A percentile compares a stretch with the other conserved stretches of the same genome.
Conservation (phyloP, 73 alveolate species). For the Paramecium octaurelia region DNA sequence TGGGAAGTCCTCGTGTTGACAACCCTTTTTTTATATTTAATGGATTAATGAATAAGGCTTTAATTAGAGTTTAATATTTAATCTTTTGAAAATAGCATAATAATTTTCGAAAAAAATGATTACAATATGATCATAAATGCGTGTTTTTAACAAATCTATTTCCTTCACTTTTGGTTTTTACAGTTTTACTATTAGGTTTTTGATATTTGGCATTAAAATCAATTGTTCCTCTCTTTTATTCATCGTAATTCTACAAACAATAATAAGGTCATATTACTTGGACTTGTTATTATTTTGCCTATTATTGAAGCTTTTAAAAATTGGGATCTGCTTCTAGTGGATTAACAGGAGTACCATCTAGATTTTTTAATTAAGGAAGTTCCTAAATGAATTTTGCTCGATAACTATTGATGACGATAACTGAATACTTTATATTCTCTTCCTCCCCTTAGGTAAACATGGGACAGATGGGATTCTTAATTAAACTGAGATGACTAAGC, state of each 20-base stretch:
- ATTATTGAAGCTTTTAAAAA: background rate
- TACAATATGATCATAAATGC: background rate
- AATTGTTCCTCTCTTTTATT: background rate
- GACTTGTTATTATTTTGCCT: background rate
- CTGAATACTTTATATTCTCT: background rate
- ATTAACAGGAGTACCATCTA: conserved; percentile 30
- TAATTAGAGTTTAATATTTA: background rate
- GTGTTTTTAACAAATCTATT: conserved; percentile 34
- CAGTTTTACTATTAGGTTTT: conserved; percentile 35
- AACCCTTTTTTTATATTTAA: conserved; percentile 73
- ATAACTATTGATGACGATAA: background rate
- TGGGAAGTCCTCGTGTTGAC: conserved; percentile 97
- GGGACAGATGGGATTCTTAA: conserved; percentile 23
- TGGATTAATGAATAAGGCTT: no score
- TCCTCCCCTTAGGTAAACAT: background rate
- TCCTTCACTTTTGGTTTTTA: conserved; percentile 39
- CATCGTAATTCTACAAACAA: background rate
- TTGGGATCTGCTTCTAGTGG: conserved; percentile 29
- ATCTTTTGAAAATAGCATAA: no score
- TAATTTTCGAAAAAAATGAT: background rate
- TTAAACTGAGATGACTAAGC: background rate
- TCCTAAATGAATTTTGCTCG: background rate
- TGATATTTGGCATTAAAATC: conserved; percentile 8
- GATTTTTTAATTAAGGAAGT: background rate
- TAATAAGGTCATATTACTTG: background rate